Conservation (phyloP, 257 asterid species). For the Coffea canephora region DNA sequence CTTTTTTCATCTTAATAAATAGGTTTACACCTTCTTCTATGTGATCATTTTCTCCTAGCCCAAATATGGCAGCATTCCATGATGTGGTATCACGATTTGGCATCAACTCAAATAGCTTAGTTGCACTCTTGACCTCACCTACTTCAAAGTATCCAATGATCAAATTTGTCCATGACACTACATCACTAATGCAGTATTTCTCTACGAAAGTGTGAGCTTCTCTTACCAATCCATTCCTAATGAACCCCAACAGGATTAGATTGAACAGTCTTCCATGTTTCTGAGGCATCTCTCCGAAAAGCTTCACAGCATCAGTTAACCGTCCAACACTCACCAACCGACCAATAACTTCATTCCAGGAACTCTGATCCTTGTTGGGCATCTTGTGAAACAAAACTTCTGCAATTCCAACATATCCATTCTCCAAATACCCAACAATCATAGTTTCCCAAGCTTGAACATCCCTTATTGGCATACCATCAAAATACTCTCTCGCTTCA, state of each 20-base stretch:
- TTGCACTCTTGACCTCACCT: conserved; percentile 43
- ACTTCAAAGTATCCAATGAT: conserved; percentile 51
- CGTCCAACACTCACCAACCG: conserved; percentile 39
- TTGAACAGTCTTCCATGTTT: conserved; percentile 48
- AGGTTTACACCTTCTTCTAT: conserved; percentile 50
- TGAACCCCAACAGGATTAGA: conserved; percentile 40
- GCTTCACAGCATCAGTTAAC: conserved; percentile 41
- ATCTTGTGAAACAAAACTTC: conserved; percentile 62
- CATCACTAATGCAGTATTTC: conserved; percentile 37
- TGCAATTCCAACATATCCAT: conserved; percentile 36
- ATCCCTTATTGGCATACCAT: conserved; percentile 53
- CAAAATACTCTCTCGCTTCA: conserved; percentile 52
- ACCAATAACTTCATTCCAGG: conserved; percentile 51
- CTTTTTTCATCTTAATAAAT: conserved; percentile 48
- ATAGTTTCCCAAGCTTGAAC: conserved; percentile 59
- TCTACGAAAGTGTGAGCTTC: conserved; percentile 55
- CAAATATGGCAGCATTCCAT: conserved; percentile 58
- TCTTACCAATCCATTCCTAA: conserved; percentile 38
- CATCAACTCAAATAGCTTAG: conserved; percentile 37
- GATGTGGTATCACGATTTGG: conserved; percentile 47
- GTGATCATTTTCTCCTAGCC: conserved; percentile 51
- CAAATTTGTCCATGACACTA: conserved; percentile 55
- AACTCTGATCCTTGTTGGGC: conserved; percentile 47
- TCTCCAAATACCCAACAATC: conserved; percentile 44
- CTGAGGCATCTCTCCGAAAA: conserved; percentile 48